Conservation (phyloP, 139 green algal species). For the Chlamydomonas incerta region DNA sequence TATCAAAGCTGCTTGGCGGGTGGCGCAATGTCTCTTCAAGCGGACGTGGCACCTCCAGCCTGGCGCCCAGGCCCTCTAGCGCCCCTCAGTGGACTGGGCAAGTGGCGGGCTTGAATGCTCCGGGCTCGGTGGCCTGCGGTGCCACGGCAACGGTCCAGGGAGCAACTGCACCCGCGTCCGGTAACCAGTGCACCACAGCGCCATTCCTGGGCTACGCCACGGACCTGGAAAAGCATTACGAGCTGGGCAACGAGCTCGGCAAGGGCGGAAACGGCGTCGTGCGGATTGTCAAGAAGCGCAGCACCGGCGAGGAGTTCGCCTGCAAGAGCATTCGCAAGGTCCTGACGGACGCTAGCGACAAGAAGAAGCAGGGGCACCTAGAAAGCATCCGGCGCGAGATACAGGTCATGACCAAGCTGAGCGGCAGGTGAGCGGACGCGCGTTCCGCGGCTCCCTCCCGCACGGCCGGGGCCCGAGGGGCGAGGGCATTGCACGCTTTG, state of each 20-base stretch:
- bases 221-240: not conserved
- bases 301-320: conserved; percentile 75
- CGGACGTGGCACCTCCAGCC: no score
- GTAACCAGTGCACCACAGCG: not conserved
- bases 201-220: not conserved
- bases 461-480: no score
- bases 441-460: no score
- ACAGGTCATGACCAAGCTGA: conserved; percentile 74
- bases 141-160: not conserved
- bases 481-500: no score
- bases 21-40: not conserved
- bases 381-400: conserved; percentile 73
- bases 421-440: conserved; percentile 37
- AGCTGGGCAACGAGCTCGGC: conserved; percentile 1
- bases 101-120: not conserved
- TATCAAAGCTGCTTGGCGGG: not conserved
- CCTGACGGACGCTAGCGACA: conserved; percentile 46
- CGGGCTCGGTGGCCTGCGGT: not conserved
- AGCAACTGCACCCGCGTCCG: not conserved
- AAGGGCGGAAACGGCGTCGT: conserved; percentile 62
- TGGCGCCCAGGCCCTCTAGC: not conserved
- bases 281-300: conserved; percentile 16
- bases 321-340: conserved; percentile 85
- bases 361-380: conserved; percentile 77
- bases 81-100: not conserved